These are phyloP conservation scores for Ceratocystis ficicola DNA, from an alignment of 2,329 filamentous ascomycete species.

Conservation along the genomic window DNA sequence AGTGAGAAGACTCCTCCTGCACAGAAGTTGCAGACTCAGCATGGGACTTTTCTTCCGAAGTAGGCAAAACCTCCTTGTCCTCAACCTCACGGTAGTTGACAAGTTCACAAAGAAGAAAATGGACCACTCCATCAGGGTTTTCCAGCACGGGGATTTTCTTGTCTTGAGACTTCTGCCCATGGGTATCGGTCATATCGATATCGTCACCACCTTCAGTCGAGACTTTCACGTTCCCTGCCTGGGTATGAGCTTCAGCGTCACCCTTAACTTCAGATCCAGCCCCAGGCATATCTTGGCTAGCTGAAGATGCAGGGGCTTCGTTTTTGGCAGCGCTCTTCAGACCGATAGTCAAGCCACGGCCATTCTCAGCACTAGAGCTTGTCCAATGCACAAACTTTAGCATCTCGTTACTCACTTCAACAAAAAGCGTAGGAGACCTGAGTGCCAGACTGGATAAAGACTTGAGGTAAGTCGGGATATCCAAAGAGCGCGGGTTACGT, in stretches of 20 bases:
- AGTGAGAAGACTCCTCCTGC: too few species aligned
- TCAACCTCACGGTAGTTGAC: slow-evolving; percentile 87
- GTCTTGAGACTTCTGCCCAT: slow-evolving; percentile 52
- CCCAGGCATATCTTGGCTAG: background rate
- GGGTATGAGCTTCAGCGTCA: background rate
- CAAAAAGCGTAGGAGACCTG: slow-evolving; percentile 72
- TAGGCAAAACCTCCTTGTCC: slow-evolving; percentile 50
- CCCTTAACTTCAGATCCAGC: slow-evolving; percentile 1
- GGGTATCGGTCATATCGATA: slow-evolving; percentile 46
- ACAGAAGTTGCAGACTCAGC: background rate
- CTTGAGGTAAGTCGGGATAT: slow-evolving; percentile 62
- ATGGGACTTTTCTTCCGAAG: slow-evolving; percentile 22
- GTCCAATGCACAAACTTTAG: slow-evolving; percentile 39
- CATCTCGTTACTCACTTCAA: slow-evolving; percentile 76
- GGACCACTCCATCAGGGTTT: slow-evolving; percentile 86
- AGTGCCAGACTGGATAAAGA: slow-evolving; percentile 68
- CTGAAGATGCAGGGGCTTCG: background rate
- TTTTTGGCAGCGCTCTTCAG: slow-evolving; percentile 13
- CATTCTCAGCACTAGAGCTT: slow-evolving; percentile 11
- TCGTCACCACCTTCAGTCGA: slow-evolving; percentile 46
- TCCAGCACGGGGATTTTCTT: slow-evolving; percentile 71
- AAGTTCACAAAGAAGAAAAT: slow-evolving; percentile 86
- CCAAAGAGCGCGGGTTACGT: slow-evolving; percentile 44
- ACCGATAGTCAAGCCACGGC: slow-evolving; percentile 20
- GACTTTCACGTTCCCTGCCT: slow-evolving; percentile 41